Base-by-base conservation (phyloP, 2,329 filamentous ascomycete species). In the Colletotrichum salicis region DNA sequence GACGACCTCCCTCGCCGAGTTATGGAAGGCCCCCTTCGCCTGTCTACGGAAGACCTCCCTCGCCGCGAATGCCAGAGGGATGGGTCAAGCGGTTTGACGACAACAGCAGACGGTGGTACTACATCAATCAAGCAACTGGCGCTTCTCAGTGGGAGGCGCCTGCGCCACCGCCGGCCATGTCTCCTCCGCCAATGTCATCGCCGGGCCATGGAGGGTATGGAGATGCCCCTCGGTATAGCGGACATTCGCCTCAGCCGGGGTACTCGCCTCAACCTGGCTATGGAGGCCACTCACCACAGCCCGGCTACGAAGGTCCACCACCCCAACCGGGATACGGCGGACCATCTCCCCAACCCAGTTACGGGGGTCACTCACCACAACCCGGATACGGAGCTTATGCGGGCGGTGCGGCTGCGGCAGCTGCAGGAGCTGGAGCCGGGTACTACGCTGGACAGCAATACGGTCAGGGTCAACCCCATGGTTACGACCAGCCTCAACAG, bases 81-180 rank as follows among this genome's bases (percentile, higher is more conserved):
- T 91, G 89, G 89, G 77, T 81, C 27, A 82, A 87, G 56, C 85
- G 88, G 75, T 91, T 85, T 80, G 88, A 91, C 74, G 85, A 86
- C 54, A 81, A 79, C 68, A 83, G 83, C 70, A 85, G 88, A 75
- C 85, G 87, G 63, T 89, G 86, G 81, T 91, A 85, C 80, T 91
- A 87, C 76, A 82, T 90, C 66, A 87, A 91, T 75, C 82, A 86
- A 64, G 80, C 86, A 45, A 88, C 87, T 12, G 87, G 87, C 19
- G 85, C 85, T 68, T 84, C 87, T 1, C 87, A 90, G 75, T 91
- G 89, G 89, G 87, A 90, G 51, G 78, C 80, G 0, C 81, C 81
- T 57, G 64, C 74, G 52, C 58, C 61, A 4, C 61, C 60, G 29
- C 56, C 61, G 2, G 48, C 61, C 10, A 41, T 65, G 15, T 69